Percentiles rank a stretch among this genome's conserved stretches.
Evolutionary conservation across 1,284 basidiomycete species (phyloP).

Genomic region (Sporisorium scitamineum): DNA sequence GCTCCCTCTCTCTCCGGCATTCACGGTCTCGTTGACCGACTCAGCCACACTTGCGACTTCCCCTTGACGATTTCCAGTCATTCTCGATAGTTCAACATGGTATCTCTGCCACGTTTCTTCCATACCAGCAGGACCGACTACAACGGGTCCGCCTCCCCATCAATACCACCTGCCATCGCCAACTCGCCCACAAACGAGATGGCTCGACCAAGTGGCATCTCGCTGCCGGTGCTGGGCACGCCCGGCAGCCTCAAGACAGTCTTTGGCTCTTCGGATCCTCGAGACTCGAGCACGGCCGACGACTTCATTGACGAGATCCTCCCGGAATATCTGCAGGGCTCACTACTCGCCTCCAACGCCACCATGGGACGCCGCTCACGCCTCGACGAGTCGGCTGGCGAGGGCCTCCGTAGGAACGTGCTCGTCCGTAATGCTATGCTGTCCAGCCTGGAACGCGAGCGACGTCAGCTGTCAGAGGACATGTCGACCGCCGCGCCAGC

Average conservation of each 20-base stretch:
- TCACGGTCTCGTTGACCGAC: constrained; percentile 10
- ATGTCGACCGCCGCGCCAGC: not conserved
- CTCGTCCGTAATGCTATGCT: constrained; percentile 55
- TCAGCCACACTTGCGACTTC: constrained; percentile 13
- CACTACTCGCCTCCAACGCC: constrained; percentile 14
- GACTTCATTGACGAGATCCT: constrained; percentile 31
- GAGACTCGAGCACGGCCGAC: constrained; percentile 3
- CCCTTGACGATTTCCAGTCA: not conserved
- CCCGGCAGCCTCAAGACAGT: constrained; percentile 38
- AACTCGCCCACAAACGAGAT: no score
- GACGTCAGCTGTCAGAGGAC: constrained; percentile 28
- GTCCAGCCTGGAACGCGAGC: constrained; percentile 48
- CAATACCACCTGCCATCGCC: not conserved
- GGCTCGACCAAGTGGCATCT: constrained; percentile 6
- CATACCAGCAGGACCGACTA: not conserved
- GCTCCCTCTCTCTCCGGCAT: not conserved
- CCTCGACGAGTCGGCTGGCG: constrained; percentile 52
- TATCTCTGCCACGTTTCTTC: constrained; percentile 26
- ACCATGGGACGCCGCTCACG: constrained; percentile 25
- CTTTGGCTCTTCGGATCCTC: constrained; percentile 5
- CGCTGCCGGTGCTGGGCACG: constrained; percentile 12
- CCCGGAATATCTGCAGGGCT: constrained; percentile 19
- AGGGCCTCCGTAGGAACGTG: constrained; percentile 48
- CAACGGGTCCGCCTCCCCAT: constrained; percentile 2
- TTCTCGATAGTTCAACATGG: constrained; percentile 13